Conservation (phyloP, 352 stramenopile genomes). For the Phytophthora fragariaefolia region DNA sequence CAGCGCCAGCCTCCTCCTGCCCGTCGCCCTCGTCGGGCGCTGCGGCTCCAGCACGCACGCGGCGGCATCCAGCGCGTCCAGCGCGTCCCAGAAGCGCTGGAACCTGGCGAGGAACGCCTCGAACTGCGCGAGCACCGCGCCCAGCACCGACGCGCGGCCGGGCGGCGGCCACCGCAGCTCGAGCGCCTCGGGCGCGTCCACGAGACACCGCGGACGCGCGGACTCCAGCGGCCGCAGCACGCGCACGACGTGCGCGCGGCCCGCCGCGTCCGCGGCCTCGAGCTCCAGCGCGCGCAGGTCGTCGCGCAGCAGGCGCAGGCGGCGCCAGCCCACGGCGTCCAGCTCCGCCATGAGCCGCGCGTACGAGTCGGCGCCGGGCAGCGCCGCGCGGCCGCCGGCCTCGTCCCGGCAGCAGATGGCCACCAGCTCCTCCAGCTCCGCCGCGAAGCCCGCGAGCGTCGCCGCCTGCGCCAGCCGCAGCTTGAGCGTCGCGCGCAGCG, state of each 20-base stretch:
- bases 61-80: conserved; percentile 76
- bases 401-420: conserved; percentile 42
- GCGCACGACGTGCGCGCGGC: conserved; percentile 53
- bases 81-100: conserved; percentile 80
- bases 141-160: conserved; percentile 24
- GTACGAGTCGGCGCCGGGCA: conserved; percentile 69
- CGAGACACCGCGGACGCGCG: conserved; percentile 36
- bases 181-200: conserved; percentile 69
- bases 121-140: conserved; percentile 56
- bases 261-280: conserved; percentile 42
- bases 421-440: conserved; percentile 69
- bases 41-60: conserved; percentile 85
- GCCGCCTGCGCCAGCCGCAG: conserved; percentile 63
- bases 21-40: conserved; percentile 66
- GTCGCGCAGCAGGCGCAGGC: conserved; percentile 60
- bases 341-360: conserved; percentile 65
- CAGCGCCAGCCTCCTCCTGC: conserved; percentile 66
- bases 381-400: conserved; percentile 2
- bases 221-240: conserved; percentile 56
- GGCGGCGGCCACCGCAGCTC: conserved; percentile 39
- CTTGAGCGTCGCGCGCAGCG: conserved; percentile 57
- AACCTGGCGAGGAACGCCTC: conserved; percentile 61
- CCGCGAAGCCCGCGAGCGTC: conserved; percentile 57
- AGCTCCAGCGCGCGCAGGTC: conserved; percentile 67
- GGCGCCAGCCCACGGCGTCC: conserved; percentile 66